A percentile compares a stretch with the other conserved stretches of the same genome.
phyloP scores from a whole-genome alignment of 2,329 filamentous ascomycete genomes.

The Polychaeton citri region DNA sequence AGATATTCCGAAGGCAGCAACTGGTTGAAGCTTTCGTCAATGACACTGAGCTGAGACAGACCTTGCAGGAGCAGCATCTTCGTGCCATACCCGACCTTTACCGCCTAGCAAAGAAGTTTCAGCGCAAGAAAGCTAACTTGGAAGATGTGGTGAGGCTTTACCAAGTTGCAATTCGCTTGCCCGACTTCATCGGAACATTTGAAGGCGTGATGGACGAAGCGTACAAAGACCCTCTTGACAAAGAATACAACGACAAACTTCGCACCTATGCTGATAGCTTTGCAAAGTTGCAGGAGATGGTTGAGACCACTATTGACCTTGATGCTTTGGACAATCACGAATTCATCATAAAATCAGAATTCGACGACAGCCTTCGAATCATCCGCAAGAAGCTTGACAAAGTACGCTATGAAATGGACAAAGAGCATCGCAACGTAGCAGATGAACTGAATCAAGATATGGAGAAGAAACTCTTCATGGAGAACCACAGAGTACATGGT shows the following conservation, averaged over 20 bases:
- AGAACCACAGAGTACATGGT: conserved; percentile 89
- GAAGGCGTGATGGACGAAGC: conserved; percentile 92
- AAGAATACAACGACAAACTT: conserved; percentile 75
- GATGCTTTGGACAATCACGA: conserved; percentile 93
- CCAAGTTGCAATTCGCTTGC: conserved; percentile 82
- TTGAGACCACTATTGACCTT: conserved; percentile 93
- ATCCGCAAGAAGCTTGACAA: conserved; percentile 86
- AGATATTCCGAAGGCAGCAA: conserved; percentile 85
- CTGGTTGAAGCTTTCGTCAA: conserved; percentile 89
- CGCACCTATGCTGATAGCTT: conserved; percentile 61
- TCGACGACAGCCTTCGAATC: conserved; percentile 76
- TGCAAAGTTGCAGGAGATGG: conserved; percentile 87
- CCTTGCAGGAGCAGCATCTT: conserved; percentile 91
- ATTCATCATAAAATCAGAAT: conserved; percentile 97
- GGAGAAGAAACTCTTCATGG: conserved; percentile 98
- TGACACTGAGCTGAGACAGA: conserved; percentile 86
- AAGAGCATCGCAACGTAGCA: conserved; percentile 64
- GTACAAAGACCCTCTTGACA: conserved; percentile 76
- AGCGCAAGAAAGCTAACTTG: conserved; percentile 76
- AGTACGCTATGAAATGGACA: conserved; percentile 67
- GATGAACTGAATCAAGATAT: conserved; percentile 76
- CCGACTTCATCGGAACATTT: conserved; percentile 76
- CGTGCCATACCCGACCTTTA: conserved; percentile 90
- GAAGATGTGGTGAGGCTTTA: conserved; percentile 95
- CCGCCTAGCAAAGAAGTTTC: conserved; percentile 84